These are phyloP conservation scores for Avena atlantica DNA, from an alignment of 176 grass and related monocot species.

Conservation along the genomic window DNA sequence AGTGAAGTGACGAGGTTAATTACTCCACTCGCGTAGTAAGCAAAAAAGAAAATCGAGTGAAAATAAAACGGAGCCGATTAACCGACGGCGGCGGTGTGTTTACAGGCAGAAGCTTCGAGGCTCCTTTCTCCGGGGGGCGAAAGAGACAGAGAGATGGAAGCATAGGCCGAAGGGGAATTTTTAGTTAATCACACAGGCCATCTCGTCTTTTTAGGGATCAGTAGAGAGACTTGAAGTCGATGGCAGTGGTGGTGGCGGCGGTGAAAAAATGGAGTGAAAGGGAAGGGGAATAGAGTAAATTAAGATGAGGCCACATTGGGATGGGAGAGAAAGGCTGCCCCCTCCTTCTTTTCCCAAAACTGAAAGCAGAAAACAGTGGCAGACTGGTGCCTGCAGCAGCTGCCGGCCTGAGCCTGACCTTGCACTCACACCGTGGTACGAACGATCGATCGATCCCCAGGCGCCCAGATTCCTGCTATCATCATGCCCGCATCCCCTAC, in stretches of 20 bases:
- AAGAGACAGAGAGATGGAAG: constrained; percentile 58
- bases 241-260: neutral
- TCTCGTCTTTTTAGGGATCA: constrained; percentile 58
- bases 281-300: neutral
- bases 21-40: neutral
- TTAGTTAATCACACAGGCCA: constrained; percentile 53
- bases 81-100: constrained; percentile 50
- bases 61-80: constrained; percentile 37
- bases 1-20: constrained; percentile 33
- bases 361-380: constrained; percentile 57
- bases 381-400: constrained; percentile 52
- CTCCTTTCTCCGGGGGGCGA: constrained; percentile 21
- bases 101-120: constrained; percentile 56
- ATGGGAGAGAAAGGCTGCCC: constrained; percentile 61
- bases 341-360: constrained; percentile 64
- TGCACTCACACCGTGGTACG: constrained; percentile 61
- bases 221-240: constrained; percentile 27
- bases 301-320: constrained; percentile 42
- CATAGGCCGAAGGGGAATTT: constrained; percentile 31
- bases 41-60: constrained; percentile 35
- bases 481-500: neutral
- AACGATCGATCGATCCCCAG: constrained; percentile 46
- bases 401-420: constrained; percentile 39
- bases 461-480: constrained; percentile 49
- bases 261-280: neutral